Conservation (phyloP, 345 rosid genomes). For the Aethionema arabicum region DNA sequence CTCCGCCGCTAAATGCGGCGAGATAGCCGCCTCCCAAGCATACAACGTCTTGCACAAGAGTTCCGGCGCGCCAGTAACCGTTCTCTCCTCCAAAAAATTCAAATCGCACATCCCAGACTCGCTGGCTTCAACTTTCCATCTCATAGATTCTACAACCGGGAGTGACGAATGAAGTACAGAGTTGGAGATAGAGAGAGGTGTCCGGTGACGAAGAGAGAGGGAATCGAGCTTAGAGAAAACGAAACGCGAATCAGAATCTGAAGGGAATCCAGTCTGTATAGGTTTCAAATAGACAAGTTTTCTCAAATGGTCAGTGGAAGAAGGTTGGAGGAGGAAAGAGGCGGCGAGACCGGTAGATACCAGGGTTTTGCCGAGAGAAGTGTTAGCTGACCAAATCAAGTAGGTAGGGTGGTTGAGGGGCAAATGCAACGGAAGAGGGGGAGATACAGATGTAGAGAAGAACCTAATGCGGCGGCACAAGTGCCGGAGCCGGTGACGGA, state of each 20-base stretch:
- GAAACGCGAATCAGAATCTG: slow-evolving; percentile 84
- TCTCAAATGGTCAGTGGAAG: slow-evolving; percentile 24
- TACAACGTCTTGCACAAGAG: slow-evolving; percentile 65
- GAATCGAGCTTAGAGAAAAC: slow-evolving; percentile 67
- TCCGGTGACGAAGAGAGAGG: slow-evolving; percentile 49
- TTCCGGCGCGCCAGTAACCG: slow-evolving; percentile 39
- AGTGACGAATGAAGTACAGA: slow-evolving; percentile 58
- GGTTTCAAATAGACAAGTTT: slow-evolving; percentile 83
- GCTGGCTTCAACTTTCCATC: slow-evolving; percentile 3
- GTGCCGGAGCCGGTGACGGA: slow-evolving; percentile 32
- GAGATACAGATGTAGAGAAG: slow-evolving; percentile 4
- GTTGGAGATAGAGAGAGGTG: slow-evolving; percentile 56
- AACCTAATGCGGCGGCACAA: slow-evolving; percentile 11
- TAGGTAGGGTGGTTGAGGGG: slow-evolving; percentile 76
- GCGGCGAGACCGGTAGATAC: slow-evolving; percentile 89
- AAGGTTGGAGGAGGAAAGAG: slow-evolving; percentile 65
- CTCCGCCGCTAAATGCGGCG: slow-evolving; percentile 88
- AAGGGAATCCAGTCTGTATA: slow-evolving; percentile 86
- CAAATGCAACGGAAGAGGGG: slow-evolving; percentile 25
- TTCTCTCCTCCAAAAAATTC: slow-evolving; percentile 47
- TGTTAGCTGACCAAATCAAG: slow-evolving; percentile 81
- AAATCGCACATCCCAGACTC: slow-evolving; percentile 50
- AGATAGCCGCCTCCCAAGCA: slow-evolving; percentile 86
- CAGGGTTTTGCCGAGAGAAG: slow-evolving; percentile 91
- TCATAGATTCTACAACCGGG: slow-evolving; percentile 46